These are phyloP conservation scores for Tricholoma sp. DNA, from an alignment of 768 basidiomycete genomes.

Conservation along the genomic window DNA sequence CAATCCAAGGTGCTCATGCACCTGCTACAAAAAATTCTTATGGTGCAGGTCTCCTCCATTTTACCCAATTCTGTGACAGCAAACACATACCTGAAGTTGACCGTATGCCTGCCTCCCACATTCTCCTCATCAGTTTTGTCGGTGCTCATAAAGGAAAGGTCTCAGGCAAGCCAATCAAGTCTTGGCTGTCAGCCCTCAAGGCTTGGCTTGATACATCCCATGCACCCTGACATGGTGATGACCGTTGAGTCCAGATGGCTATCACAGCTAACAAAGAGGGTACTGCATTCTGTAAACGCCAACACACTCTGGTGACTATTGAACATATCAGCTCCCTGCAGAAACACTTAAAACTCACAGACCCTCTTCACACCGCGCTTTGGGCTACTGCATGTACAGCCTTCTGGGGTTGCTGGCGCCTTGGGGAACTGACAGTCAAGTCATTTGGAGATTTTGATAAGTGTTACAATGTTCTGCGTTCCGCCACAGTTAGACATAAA, in stretches of 20 bases:
- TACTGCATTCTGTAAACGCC: no score
- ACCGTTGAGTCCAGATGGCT: slow-evolving; percentile 18
- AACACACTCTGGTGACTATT: slow-evolving; percentile 24
- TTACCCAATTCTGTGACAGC: slow-evolving; percentile 12
- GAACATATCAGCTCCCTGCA: slow-evolving; percentile 25
- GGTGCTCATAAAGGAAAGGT: slow-evolving; percentile 9
- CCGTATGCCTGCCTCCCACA: slow-evolving; percentile 28
- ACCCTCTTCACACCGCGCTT: slow-evolving; percentile 27
- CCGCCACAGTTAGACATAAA: background rate
- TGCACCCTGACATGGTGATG: slow-evolving; percentile 31
- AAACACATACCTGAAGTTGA: slow-evolving; percentile 19
- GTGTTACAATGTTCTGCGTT: slow-evolving; percentile 10
- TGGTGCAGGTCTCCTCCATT: no score
- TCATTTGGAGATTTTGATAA: slow-evolving; percentile 1
- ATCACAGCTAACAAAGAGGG: slow-evolving; percentile 5
- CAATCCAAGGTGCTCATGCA: background rate
- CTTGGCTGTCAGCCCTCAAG: slow-evolving; percentile 30
- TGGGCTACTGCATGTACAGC: slow-evolving; percentile 28
- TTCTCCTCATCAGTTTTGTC: slow-evolving; percentile 26
- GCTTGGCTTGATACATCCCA: slow-evolving; percentile 31
- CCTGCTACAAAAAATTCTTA: no score
- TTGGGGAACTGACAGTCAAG: slow-evolving; percentile 24
- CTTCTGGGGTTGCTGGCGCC: slow-evolving; percentile 30
- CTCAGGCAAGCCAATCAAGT: slow-evolving; percentile 20
- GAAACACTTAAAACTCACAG: slow-evolving; percentile 15